phyloP scores from a whole-genome alignment of 1,284 basidiomycete genomes.

The Irpex sp. region DNA sequence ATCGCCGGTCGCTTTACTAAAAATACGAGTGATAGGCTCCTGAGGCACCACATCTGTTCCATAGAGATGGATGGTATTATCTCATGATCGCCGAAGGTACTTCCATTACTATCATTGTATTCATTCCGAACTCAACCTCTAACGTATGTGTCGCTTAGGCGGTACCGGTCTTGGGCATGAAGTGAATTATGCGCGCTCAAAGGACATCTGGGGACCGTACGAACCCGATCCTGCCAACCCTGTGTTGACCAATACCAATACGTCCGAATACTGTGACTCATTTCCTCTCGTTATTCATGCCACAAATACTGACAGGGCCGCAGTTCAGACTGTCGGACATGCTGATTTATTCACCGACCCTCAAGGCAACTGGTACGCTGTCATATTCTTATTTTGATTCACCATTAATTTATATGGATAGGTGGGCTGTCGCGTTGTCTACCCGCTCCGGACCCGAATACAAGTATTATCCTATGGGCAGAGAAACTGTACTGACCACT shows the following conservation, averaged over 20 bases:
- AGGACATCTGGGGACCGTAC: conserved; percentile 24
- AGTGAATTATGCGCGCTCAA: background rate
- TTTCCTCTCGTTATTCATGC: background rate
- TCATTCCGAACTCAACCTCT: background rate
- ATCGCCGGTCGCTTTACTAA: background rate
- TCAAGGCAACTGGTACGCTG: conserved; percentile 20
- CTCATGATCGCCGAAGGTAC: conserved; percentile 28
- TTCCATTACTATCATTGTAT: background rate
- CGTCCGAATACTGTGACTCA: conserved; percentile 18
- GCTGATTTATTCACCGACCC: conserved; percentile 26
- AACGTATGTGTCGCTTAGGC: conserved; percentile 12
- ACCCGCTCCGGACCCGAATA: conserved; percentile 6
- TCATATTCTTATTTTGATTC: background rate
- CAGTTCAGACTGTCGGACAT: conserved; percentile 28
- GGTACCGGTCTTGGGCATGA: conserved; percentile 29
- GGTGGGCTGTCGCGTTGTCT: conserved; percentile 7
- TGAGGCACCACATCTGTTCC: conserved; percentile 27
- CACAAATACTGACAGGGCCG: background rate
- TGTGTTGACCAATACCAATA: conserved; percentile 7
- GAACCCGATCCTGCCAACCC: conserved; percentile 20
- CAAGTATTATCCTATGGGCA: conserved; percentile 22
- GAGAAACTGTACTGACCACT: conserved; percentile 24
- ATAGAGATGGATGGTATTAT: conserved; percentile 25
- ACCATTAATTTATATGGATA: background rate
- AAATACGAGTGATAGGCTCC: conserved; percentile 19